A percentile compares a stretch with the other conserved stretches of the same genome.
These are phyloP conservation scores for Avena atlantica DNA, from an alignment of 176 grass and related monocot species.

Conservation along the genomic window DNA sequence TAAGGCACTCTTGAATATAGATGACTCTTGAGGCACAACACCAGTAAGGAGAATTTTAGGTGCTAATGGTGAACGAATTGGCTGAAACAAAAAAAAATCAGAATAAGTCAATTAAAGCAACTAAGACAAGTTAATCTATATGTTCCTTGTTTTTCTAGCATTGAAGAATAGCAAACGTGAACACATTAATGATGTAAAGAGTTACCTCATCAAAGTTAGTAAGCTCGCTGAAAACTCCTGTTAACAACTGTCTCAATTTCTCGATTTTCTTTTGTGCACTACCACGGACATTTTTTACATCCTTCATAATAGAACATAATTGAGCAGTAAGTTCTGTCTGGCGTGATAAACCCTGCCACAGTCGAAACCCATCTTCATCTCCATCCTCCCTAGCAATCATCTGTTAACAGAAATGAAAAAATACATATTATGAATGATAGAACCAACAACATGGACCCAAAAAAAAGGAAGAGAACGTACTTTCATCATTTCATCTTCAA, in stretches of 20 bases:
- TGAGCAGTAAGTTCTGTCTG: slow-evolving; percentile 77
- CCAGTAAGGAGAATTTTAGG: slow-evolving; percentile 75
- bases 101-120: slow-evolving; percentile 40
- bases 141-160: slow-evolving; percentile 14
- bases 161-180: background rate
- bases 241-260: slow-evolving; percentile 77
- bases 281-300: slow-evolving; percentile 70
- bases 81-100: slow-evolving; percentile 53
- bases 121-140: slow-evolving; percentile 9
- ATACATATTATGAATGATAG: background rate
- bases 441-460: slow-evolving; percentile 25
- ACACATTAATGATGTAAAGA: background rate
- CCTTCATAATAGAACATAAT: slow-evolving; percentile 85
- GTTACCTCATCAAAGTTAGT: slow-evolving; percentile 93
- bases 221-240: slow-evolving; percentile 82
- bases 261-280: slow-evolving; percentile 86
- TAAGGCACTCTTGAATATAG: slow-evolving; percentile 89
- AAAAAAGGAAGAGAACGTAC: slow-evolving; percentile 48
- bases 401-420: slow-evolving; percentile 50
- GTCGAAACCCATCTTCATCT: slow-evolving; percentile 87
- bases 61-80: slow-evolving; percentile 84
- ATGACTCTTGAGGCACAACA: slow-evolving; percentile 78
- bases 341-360: slow-evolving; percentile 84
- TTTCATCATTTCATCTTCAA: slow-evolving; percentile 95
- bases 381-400: slow-evolving; percentile 67